phyloP scores from a whole-genome alignment of 192 early-diverging fungal species.

The Rhizoclosmatium globosum region DNA sequence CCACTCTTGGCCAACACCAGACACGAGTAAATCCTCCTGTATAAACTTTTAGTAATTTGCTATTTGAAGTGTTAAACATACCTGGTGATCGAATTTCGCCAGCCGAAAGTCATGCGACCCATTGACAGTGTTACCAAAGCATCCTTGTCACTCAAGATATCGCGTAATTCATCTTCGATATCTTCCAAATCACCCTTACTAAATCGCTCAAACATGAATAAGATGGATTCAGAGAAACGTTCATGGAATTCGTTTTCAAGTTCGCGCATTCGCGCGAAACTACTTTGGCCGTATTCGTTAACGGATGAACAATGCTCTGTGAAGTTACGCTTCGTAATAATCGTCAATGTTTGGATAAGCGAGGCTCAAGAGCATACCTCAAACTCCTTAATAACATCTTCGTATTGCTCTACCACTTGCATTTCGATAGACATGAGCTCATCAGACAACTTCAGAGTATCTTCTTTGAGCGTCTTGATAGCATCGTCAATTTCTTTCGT shows the following conservation, averaged over 20 bases:
- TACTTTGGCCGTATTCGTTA: constrained; percentile 56
- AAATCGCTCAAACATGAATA: constrained; percentile 61
- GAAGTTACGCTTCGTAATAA: constrained; percentile 49
- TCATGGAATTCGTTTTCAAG: constrained; percentile 70
- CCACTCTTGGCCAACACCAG: constrained; percentile 60
- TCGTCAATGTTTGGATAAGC: background rate
- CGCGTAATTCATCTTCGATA: constrained; percentile 57
- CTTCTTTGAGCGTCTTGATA: constrained; percentile 51
- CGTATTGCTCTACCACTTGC: constrained; percentile 70
- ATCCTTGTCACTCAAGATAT: constrained; percentile 64
- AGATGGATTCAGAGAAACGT: constrained; percentile 59
- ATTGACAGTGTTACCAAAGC: constrained; percentile 65
- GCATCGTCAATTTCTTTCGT: constrained; percentile 60
- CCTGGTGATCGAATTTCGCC: constrained; percentile 64
- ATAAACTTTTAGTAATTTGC: constrained; percentile 3
- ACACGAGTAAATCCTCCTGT: constrained; percentile 63
- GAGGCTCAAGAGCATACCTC: constrained; percentile 38
- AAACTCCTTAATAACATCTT: constrained; percentile 70
- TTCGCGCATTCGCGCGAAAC: constrained; percentile 63
- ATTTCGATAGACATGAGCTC: constrained; percentile 61
- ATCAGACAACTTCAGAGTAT: constrained; percentile 53
- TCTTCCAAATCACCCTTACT: constrained; percentile 66
- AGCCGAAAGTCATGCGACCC: constrained; percentile 67
- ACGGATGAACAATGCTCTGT: constrained; percentile 59
- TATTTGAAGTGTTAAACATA: background rate